These are phyloP conservation scores for Agrostemma githago DNA, from an alignment of 148 eudicot genomes.

Conservation along the genomic window DNA sequence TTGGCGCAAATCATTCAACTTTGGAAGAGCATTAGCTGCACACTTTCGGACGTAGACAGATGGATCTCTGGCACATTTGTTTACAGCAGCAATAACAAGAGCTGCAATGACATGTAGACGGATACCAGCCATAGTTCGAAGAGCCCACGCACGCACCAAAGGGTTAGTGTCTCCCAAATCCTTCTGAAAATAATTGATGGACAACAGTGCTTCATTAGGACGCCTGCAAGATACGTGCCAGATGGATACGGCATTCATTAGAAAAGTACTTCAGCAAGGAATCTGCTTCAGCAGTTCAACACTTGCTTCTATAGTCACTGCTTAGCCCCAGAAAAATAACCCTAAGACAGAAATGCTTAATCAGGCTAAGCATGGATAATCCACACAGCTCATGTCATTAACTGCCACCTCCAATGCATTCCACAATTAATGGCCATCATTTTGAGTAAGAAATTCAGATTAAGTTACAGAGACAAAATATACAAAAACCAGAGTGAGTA, in stretches of 20 bases:
- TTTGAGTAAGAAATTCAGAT: not conserved
- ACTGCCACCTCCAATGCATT: not conserved
- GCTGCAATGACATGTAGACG: conserved; percentile 87
- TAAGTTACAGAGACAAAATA: not conserved
- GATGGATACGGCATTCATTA: not conserved
- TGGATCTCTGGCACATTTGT: conserved; percentile 96
- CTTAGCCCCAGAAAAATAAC: conserved; percentile 6
- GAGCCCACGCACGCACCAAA: conserved; percentile 99
- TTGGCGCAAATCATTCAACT: conserved; percentile 82
- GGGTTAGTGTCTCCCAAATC: conserved; percentile 94
- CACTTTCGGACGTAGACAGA: conserved; percentile 94
- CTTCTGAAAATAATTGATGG: conserved; percentile 96
- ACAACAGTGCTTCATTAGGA: conserved; percentile 92
- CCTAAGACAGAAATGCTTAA: not conserved
- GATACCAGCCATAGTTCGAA: conserved; percentile 98
- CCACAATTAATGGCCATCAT: not conserved
- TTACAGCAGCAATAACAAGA: conserved; percentile 77
- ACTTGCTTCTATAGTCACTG: not conserved
- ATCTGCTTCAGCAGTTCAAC: not conserved
- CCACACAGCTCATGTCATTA: not conserved
- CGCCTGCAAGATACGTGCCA: conserved; percentile 53
- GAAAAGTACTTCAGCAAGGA: not conserved
- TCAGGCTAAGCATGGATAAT: not conserved
- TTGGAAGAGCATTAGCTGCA: conserved; percentile 97
- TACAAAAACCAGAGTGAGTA: no score